Percentiles rank a stretch among this genome's conserved stretches.
phyloP scores from a whole-genome alignment of 1,139 yeast species.

The Diutina pseudorugosa region DNA sequence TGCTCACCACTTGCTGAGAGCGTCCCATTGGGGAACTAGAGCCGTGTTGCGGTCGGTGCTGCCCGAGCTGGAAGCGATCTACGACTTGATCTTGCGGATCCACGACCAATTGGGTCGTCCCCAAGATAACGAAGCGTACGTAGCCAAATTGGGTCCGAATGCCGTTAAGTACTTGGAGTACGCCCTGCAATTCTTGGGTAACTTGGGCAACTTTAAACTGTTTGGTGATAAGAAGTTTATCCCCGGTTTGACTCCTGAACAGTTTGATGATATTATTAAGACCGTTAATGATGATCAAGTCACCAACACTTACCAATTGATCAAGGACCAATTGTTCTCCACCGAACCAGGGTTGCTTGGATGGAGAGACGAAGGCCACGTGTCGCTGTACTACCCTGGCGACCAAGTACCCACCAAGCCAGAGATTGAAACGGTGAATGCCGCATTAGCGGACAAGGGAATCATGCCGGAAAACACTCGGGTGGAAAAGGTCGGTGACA shows the following conservation, averaged over 20 bases:
- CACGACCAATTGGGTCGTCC: conserved; percentile 43
- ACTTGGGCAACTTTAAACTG: conserved; percentile 79
- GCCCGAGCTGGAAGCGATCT: conserved; percentile 66
- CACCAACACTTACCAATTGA: conserved; percentile 21
- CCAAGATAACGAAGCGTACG: conserved; percentile 27
- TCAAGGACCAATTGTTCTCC: conserved; percentile 40
- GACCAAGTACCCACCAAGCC: conserved; percentile 30
- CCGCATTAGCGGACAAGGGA: conserved; percentile 45
- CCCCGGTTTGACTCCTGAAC: conserved; percentile 41
- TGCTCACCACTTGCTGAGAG: conserved; percentile 75
- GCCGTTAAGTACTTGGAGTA: conserved; percentile 52
- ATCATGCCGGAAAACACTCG: conserved; percentile 81
- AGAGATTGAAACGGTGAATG: conserved; percentile 57
- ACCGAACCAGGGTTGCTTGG: conserved; percentile 50
- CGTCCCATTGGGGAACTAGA: conserved; percentile 73
- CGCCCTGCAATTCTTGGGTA: conserved; percentile 66
- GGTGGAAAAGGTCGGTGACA: conserved; percentile 37
- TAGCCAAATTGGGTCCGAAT: conserved; percentile 14
- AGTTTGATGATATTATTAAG: conserved; percentile 34
- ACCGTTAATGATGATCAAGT: conserved; percentile 23
- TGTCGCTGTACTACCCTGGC: conserved; percentile 55
- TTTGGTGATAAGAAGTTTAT: conserved; percentile 83
- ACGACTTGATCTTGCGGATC: conserved; percentile 49
- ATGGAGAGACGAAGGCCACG: conserved; percentile 66
- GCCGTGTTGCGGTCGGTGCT: conserved; percentile 77